Percentiles rank a stretch among this genome's conserved stretches.
phyloP scores from a whole-genome alignment of 2,329 filamentous ascomycete species.

The Chrysoporthe puriensis region DNA sequence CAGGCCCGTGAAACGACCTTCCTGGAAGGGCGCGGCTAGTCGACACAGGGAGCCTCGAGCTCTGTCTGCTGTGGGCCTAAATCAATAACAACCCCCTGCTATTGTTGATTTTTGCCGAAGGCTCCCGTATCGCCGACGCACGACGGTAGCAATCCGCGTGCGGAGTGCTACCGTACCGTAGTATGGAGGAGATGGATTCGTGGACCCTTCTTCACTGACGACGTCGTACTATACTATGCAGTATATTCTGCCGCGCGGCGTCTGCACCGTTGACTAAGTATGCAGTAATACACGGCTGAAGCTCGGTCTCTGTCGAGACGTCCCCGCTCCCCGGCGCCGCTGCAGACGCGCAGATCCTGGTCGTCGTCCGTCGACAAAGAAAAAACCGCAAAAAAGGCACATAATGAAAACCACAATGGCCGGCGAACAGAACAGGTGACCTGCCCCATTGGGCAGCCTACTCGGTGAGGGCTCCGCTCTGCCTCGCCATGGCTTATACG shows the following conservation, averaged over 20 bases:
- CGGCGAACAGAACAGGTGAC: neutral
- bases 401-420: neutral
- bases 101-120: neutral
- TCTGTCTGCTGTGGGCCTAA: too few species aligned
- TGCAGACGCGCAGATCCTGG: too few species aligned
- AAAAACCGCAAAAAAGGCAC: neutral
- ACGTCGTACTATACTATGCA: too few species aligned
- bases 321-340: too few species aligned
- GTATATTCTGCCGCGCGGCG: neutral
- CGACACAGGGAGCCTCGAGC: too few species aligned
- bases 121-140: neutral
- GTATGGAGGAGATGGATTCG: neutral
- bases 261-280: neutral
- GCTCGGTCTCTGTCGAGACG: neutral
- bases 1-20: slow-evolving; percentile 1
- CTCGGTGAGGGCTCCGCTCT: too few species aligned
- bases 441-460: neutral
- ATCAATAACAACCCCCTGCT: too few species aligned
- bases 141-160: neutral
- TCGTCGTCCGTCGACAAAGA: neutral
- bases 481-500: neutral
- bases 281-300: neutral
- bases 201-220: neutral
- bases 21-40: neutral
- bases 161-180: neutral